Base-by-base conservation (phyloP, 768 basidiomycete species). In the Rickenella mellea region DNA sequence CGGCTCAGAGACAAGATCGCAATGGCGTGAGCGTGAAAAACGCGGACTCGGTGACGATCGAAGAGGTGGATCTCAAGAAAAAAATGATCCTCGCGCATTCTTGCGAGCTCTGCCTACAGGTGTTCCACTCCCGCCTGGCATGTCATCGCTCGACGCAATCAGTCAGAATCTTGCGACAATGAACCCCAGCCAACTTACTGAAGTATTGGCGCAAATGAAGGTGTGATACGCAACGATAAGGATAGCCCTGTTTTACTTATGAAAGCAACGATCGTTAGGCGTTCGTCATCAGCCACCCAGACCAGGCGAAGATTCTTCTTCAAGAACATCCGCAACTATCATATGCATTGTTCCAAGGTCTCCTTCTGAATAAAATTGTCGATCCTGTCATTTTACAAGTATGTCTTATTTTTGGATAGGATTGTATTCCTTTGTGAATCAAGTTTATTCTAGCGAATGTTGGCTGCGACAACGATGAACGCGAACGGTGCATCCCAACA, bases 171-270 rank as follows among this genome's bases (percentile, higher is more conserved):
- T 99, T 33, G 93, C 85, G 30, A 78, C 69, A 22, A 86, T 94
- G 70, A 76, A 78, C 41, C 88, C 90, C 0, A 71, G 68, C 28
- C 88, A 94, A 55, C 67, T 94, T 48, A 78, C 93, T 64, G 94
- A 99, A 62, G 84, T 97, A 7, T 67, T 99, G 51, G 85, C 85
- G n/a, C 90, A 96, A 61, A 93, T 94, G 85, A 98, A 98, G 82
- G 96, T 93, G 58, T 55, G 72, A 62, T 40, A 37, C n/a, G n/a
- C n/a, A n/a, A n/a, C n/a, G 5, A 36, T 36, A 36, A 19, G 19
- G 15, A 10, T 17, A 7, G 15, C 10, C 9, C 40, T 47, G 38
- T 51, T 51, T 29, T 45, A 42, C 41, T 41, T 44, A 11, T 53
- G 15, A 43, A 40, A 41, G 33, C 15, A 14, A 19, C 46, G 22